Percentiles rank a stretch among this genome's conserved stretches.
Conservation (phyloP, 768 basidiomycete species). For the Scleroderma bovista region DNA sequence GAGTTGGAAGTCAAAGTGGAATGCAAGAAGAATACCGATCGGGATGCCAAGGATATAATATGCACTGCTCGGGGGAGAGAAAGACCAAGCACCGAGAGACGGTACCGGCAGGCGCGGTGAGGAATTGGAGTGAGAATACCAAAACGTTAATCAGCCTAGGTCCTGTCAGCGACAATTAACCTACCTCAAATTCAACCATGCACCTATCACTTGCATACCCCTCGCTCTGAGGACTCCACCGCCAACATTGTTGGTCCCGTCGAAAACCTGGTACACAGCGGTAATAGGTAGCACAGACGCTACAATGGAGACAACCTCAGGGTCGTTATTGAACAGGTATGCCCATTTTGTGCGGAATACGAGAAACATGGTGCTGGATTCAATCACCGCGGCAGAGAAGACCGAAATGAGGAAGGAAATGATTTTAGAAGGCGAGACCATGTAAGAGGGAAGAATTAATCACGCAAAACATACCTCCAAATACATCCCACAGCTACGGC, state of each 20-base stretch:
- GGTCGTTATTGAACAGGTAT: conserved; percentile 68
- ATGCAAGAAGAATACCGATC: conserved; percentile 72
- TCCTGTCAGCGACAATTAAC: neutral
- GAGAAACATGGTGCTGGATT: conserved; percentile 45
- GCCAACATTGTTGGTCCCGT: conserved; percentile 62
- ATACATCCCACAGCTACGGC: conserved; percentile 56
- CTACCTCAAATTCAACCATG: neutral
- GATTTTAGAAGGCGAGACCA: too few relatives aligned
- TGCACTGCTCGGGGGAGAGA: conserved; percentile 53
- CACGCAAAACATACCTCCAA: conserved; percentile 44
- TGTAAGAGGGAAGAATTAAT: too few relatives aligned
- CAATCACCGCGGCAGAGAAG: too few relatives aligned
- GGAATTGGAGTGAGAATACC: too few relatives aligned
- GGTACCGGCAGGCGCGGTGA: too few relatives aligned
- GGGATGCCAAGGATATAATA: conserved; percentile 86
- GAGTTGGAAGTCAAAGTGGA: conserved; percentile 51
- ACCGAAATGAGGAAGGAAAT: too few relatives aligned
- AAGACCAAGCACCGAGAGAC: conserved; percentile 40
- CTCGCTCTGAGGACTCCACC: conserved; percentile 77
- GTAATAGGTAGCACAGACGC: conserved; percentile 70
- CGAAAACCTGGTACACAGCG: conserved; percentile 79
- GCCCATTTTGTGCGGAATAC: conserved; percentile 64
- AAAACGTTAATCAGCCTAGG: too few relatives aligned
- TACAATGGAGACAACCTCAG: conserved; percentile 43
- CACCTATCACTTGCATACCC: conserved; percentile 57